Evolutionary conservation across 208 protist species (phyloP).

Genomic region (Trypanosoma scelopori): DNA sequence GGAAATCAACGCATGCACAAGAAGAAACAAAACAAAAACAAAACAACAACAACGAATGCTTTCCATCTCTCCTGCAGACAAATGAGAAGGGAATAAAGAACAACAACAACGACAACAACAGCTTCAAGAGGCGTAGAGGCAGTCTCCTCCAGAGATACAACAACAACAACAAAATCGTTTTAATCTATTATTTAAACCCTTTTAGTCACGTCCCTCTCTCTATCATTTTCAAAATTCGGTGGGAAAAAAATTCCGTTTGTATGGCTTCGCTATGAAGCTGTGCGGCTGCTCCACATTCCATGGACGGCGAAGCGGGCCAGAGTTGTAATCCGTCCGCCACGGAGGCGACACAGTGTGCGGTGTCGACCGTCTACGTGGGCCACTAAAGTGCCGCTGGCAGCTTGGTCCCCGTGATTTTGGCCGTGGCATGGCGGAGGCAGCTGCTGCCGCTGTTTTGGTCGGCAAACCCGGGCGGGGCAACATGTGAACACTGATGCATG

Average conservation of each 20-base stretch:
- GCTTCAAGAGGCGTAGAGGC: too few relatives aligned
- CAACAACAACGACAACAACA: slow-evolving; percentile 1
- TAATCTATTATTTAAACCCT: background rate
- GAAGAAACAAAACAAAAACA: background rate
- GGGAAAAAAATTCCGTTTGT: slow-evolving; percentile 1
- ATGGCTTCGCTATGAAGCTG: slow-evolving; percentile 26
- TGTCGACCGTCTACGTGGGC: slow-evolving; percentile 10
- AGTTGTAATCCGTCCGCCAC: slow-evolving; percentile 75
- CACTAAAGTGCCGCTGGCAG: background rate
- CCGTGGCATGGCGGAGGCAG: too few relatives aligned
- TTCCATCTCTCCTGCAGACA: slow-evolving; percentile 7
- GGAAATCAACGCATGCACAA: background rate
- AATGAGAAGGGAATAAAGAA: slow-evolving; percentile 7
- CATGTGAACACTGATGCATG: slow-evolving; percentile 30
- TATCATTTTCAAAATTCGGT: background rate
- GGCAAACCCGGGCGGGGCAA: background rate
- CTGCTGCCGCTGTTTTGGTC: background rate
- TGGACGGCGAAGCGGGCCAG: slow-evolving; percentile 39
- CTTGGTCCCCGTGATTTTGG: slow-evolving; percentile 12
- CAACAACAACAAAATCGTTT: background rate
- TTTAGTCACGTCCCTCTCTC: background rate
- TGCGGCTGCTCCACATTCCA: slow-evolving; percentile 63
- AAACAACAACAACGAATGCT: too few relatives aligned
- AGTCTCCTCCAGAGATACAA: too few relatives aligned
- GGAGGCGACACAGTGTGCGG: slow-evolving; percentile 47